Evolutionary conservation across 345 rosid genomes (phyloP), one percentile per base, ranked within the genome.

Genomic region (Citropsis articulata): DNA sequence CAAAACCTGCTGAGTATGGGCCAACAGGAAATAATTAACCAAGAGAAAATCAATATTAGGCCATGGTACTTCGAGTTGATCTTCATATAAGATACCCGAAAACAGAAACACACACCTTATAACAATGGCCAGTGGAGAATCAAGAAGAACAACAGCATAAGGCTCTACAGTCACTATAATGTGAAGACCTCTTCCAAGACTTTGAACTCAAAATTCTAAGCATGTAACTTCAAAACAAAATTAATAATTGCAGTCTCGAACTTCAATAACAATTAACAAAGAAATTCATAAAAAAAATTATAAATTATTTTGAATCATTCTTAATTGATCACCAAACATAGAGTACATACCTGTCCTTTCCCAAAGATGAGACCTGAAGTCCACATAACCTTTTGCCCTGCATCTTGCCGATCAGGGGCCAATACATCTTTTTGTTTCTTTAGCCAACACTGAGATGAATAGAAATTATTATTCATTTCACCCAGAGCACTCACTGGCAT

Each of bases 351-450:
- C 99, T 94, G 89, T 84, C 98, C 99, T 88, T 88, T 92, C 71
- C 97, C 99, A 27, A 91, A 96, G 77, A 92, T 81, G 76, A 96
- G 86, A 70, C 98, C 99, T 45, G 99, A 96, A 78, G 98, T 92
- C 99, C 98, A 96, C 83, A 85, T 86, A 30, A 87, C 93, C 24
- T 66, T 87, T 75, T 81, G 71, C 25, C 88, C 95, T 3, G 81
- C 89, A 62, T 87, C 97, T 79, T 85, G 92, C 53, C 75, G 76
- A 84, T 89, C 95, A 81, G 99, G 99, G 40, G 78, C 62, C 84
- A 92, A 75, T 0, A 81, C 73, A 81, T 94, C 93, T 83, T 90
- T 96, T 79, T 94, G 99, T 81, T 94, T 96, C 95, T 96, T 96
- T 87, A 94, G 86, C 98, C 99, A 94, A 84, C 99, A 96, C 99